These are phyloP conservation scores for Nakataea oryzae DNA, from an alignment of 2,329 filamentous ascomycete genomes.

Conservation along the genomic window DNA sequence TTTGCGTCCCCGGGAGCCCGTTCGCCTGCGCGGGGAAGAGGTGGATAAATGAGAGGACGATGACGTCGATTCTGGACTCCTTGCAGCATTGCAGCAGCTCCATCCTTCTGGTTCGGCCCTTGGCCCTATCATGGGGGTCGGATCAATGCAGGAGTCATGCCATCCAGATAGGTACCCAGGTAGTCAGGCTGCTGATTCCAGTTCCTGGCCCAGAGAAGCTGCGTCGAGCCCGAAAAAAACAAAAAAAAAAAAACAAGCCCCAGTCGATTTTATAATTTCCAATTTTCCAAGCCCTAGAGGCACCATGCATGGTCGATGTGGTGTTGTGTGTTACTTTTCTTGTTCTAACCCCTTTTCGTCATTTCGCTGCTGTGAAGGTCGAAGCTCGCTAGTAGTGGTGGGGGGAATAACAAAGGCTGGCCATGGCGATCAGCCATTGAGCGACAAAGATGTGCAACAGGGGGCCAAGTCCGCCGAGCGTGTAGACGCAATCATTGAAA, in stretches of 20 bases:
- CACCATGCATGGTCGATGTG: not conserved
- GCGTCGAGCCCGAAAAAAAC: not conserved
- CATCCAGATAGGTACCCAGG: not conserved
- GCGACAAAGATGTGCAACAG: not conserved
- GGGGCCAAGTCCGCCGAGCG: not conserved
- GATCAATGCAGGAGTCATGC: not conserved
- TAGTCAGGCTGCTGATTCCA: too few species aligned
- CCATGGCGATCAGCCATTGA: not conserved
- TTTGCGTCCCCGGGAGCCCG: conserved; percentile 27
- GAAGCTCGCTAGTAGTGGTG: not conserved
- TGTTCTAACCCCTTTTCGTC: not conserved
- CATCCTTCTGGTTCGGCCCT: conserved; percentile 22
- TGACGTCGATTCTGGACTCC: conserved; percentile 27
- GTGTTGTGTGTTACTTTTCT: not conserved
- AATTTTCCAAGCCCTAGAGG: not conserved
- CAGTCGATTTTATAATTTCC: not conserved
- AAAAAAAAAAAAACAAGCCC: not conserved
- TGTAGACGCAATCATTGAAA: not conserved
- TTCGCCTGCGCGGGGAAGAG: conserved; percentile 30
- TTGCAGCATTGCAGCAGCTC: conserved; percentile 26
- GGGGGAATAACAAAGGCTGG: not conserved
- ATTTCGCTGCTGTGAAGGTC: not conserved
- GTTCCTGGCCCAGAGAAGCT: too few species aligned
- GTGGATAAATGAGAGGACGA: conserved; percentile 30
- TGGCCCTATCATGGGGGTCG: conserved; percentile 20